A percentile compares a stretch with the other conserved stretches of the same genome.
Conservation (phyloP, 345 rosid genomes). For the Mangifera indica region DNA sequence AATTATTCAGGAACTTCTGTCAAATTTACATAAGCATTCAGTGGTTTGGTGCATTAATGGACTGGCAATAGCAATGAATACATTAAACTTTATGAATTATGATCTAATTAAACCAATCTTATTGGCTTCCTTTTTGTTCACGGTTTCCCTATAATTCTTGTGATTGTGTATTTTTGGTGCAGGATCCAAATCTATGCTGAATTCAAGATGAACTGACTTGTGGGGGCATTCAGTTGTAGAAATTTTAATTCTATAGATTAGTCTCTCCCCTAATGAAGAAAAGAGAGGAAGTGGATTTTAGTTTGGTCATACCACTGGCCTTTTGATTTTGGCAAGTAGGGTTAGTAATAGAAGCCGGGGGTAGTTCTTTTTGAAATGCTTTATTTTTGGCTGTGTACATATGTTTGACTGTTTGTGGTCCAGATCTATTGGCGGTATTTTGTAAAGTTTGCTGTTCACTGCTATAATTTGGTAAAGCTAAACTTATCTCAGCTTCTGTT, state of each 20-base stretch:
- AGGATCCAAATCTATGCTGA: slow-evolving; percentile 15
- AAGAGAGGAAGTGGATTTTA: neutral
- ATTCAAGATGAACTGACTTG: slow-evolving; percentile 7
- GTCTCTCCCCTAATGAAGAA: slow-evolving; percentile 1
- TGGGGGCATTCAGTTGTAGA: neutral
- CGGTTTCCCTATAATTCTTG: neutral
- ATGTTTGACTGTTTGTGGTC: neutral
- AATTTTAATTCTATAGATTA: too few relatives aligned
- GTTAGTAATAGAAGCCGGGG: neutral
- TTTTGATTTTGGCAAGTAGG: neutral
- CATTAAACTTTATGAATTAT: neutral
- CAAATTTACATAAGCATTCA: too few relatives aligned
- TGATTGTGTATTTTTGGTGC: slow-evolving; percentile 4
- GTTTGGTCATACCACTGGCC: neutral
- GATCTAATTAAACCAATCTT: neutral
- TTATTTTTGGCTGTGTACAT: neutral
- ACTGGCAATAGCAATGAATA: neutral
- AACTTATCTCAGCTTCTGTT: neutral
- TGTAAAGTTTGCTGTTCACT: neutral
- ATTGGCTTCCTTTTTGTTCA: too few relatives aligned
- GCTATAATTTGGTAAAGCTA: neutral
- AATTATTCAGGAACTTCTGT: too few relatives aligned
- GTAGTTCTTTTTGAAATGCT: neutral
- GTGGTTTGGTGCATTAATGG: neutral
- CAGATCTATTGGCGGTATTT: neutral